Percentiles rank a stretch among this genome's conserved stretches.
phyloP scores from a whole-genome alignment of 2,329 filamentous ascomycete genomes.

The Penicillium brasilianum region DNA sequence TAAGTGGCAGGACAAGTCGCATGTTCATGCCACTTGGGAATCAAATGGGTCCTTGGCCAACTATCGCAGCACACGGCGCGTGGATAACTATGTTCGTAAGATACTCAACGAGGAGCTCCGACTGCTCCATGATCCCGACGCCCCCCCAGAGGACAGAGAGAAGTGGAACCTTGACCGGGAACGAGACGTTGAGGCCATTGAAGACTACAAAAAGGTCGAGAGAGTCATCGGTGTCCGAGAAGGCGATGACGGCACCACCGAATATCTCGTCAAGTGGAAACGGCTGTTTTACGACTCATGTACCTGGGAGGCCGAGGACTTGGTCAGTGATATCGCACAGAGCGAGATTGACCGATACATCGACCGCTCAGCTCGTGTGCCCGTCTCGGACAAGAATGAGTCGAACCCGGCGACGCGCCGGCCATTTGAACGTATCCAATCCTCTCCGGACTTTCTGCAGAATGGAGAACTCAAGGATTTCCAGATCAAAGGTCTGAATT shows the following conservation, averaged over 20 bases:
- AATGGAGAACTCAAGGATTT: conserved; percentile 88
- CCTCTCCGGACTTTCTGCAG: conserved; percentile 84
- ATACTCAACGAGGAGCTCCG: conserved; percentile 79
- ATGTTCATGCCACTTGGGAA: conserved; percentile 97
- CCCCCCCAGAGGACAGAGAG: conserved; percentile 83
- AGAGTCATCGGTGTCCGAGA: conserved; percentile 84
- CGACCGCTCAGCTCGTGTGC: conserved; percentile 79
- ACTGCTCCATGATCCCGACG: conserved; percentile 73
- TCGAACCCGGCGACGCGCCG: conserved; percentile 75
- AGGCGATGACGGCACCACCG: conserved; percentile 72
- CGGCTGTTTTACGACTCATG: conserved; percentile 90
- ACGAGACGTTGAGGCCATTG: conserved; percentile 82
- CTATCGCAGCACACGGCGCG: conserved; percentile 82
- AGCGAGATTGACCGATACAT: conserved; percentile 90
- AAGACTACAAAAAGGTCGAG: conserved; percentile 91
- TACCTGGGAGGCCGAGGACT: conserved; percentile 84
- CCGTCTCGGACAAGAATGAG: conserved; percentile 79
- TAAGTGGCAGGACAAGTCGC: conserved; percentile 96
- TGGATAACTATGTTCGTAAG: conserved; percentile 95
- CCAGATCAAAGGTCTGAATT: conserved; percentile 92
- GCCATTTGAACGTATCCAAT: conserved; percentile 72
- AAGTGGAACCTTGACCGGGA: conserved; percentile 96
- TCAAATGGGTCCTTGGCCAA: conserved; percentile 72
- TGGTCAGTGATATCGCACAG: conserved; percentile 80
- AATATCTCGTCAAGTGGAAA: conserved; percentile 98